Percentiles rank a stretch among this genome's conserved stretches.
Evolutionary conservation across 2,329 filamentous ascomycete species (phyloP).

Genomic region (Penicillium hordei): DNA sequence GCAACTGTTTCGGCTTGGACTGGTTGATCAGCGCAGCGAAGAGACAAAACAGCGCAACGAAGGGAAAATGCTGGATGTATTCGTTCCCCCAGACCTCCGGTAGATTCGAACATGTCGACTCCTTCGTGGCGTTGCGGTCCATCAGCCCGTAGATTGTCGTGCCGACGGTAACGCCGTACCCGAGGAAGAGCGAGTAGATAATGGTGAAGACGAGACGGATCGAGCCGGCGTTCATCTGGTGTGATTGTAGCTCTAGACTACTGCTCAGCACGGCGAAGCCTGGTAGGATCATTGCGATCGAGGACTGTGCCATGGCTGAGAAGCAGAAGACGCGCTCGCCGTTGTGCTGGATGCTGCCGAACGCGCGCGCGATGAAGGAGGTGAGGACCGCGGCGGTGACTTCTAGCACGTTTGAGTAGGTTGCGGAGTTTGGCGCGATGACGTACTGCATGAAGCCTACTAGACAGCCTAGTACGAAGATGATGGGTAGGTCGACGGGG

Average conservation of each 20-base stretch:
- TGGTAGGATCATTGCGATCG: conserved; percentile 68
- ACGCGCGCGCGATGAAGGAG: conserved; percentile 64
- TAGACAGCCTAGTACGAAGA: conserved; percentile 69
- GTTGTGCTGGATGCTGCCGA: conserved; percentile 59
- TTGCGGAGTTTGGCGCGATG: conserved; percentile 69
- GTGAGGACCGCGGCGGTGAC: conserved; percentile 60
- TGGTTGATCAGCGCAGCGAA: conserved; percentile 77
- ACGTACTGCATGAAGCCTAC: conserved; percentile 73
- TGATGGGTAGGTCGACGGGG: conserved; percentile 52
- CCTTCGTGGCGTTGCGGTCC: conserved; percentile 53
- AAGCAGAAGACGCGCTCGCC: conserved; percentile 61
- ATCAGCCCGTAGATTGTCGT: conserved; percentile 61
- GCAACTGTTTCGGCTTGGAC: conserved; percentile 72
- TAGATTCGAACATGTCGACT: conserved; percentile 43
- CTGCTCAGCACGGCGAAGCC: conserved; percentile 62
- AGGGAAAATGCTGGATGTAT: conserved; percentile 60
- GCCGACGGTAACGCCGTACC: conserved; percentile 68
- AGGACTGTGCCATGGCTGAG: conserved; percentile 46
- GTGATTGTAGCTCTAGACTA: conserved; percentile 65
- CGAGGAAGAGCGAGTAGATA: conserved; percentile 68
- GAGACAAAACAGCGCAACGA: conserved; percentile 70
- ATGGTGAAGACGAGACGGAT: conserved; percentile 50
- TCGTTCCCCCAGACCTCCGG: conserved; percentile 48
- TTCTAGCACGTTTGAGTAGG: conserved; percentile 47
- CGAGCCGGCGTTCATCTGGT: conserved; percentile 66